phyloP scores from a whole-genome alignment of 306 rosid species.

The Casuarina cunninghamiana region DNA sequence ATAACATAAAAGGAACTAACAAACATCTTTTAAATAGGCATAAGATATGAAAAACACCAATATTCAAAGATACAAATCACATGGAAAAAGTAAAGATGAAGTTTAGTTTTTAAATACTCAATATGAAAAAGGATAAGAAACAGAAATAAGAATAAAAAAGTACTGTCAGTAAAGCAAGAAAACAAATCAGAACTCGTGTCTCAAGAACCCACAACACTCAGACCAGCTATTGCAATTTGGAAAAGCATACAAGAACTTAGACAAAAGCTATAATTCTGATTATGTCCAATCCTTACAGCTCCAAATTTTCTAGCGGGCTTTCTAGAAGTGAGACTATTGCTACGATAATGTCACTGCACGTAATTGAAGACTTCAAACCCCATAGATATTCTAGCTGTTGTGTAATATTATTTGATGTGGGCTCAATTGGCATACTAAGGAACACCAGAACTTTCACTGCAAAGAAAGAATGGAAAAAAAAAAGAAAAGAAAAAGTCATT shows the following conservation, averaged over 20 bases:
- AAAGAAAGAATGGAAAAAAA: constrained; percentile 3
- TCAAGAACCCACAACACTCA: neutral
- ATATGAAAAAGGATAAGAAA: neutral
- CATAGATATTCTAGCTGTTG: constrained; percentile 86
- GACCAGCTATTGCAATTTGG: neutral
- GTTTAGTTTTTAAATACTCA: neutral
- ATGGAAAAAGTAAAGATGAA: neutral
- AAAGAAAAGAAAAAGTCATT: neutral
- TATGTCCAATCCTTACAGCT: constrained; percentile 47
- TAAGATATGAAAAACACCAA: neutral
- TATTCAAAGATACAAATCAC: neutral
- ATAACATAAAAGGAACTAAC: neutral
- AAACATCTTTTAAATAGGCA: neutral
- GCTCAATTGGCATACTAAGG: constrained; percentile 88
- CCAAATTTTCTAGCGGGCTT: constrained; percentile 84
- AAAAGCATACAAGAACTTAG: neutral
- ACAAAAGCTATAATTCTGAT: neutral
- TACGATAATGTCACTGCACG: constrained; percentile 56
- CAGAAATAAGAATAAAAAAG: neutral
- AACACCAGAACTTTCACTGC: constrained; percentile 93
- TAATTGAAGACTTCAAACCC: constrained; percentile 73
- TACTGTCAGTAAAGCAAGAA: neutral
- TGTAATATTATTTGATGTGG: constrained; percentile 61
- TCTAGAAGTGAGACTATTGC: constrained; percentile 72
- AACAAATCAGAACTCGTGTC: neutral